Evolutionary conservation across 2,329 filamentous ascomycete species (phyloP), one percentile per base, ranked within the genome.

Genomic region (Beauveria varroae): DNA sequence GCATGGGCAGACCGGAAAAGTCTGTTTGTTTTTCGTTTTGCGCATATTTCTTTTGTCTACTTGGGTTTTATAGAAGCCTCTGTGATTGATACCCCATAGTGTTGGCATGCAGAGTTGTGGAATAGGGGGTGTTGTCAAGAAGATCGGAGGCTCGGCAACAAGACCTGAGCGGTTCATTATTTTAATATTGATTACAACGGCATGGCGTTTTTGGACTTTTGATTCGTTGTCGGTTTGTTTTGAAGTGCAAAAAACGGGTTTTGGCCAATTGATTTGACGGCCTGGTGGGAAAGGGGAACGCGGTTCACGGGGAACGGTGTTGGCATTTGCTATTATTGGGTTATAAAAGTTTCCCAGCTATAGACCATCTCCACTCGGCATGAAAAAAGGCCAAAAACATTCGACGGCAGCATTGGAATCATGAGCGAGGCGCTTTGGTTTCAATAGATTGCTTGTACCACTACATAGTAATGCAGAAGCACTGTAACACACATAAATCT

Each of bases 291-390:
- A 26, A 43, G 24, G n/a, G 34, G 37, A 30, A 44, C 47, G 22
- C 34, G 37, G 26, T 22, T 43, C 8, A 51, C 22, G 16, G 26
- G 24, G 8, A n/a, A 37, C 18, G 57, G 57, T 30, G 22, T 51
- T 44, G 37, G 47, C 44, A 50, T 59, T 26, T 34, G 16, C 22
- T 22, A 41, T 55, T 30, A 24, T 22, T 28, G 51, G 58, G 50
- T 54, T 49, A 49, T 47, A 54, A 61, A 54, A 60, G 49, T 44
- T 16, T 43, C 52, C 52, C 40, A 43, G 66, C 68, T 65, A 76
- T 79, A 80, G 76, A 80, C 72, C 75, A 78, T 78, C 79, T 79
- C 79, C 76, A 78, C 79, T 81, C 76, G 73, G 71, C 72, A 77
- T 74, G 65, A 69, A 68, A 67, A 66, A 71, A 70, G 68, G 66